These are phyloP conservation scores for Benincasa hispida DNA, from an alignment of 306 rosid species.

Conservation along the genomic window DNA sequence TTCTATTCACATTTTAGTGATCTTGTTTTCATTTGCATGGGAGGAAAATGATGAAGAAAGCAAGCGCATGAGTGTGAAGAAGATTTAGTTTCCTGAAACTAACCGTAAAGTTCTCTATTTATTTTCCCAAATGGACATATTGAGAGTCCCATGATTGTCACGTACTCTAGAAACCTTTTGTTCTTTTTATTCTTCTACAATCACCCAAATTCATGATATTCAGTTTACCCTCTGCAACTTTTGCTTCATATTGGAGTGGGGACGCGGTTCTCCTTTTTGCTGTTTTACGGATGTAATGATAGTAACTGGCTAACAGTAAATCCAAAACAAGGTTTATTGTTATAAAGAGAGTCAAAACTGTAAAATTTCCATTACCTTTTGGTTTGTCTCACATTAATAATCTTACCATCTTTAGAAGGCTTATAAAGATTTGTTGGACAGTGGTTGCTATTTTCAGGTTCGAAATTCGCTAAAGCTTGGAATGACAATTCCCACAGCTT, in stretches of 20 bases:
- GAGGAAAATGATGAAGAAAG: background rate
- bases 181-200: background rate
- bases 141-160: background rate
- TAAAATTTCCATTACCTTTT: background rate
- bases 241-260: background rate
- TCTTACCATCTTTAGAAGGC: background rate
- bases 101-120: background rate
- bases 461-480: slow-evolving; percentile 76
- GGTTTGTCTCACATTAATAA: background rate
- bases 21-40: background rate
- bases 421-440: slow-evolving; percentile 33
- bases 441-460: slow-evolving; percentile 94
- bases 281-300: background rate
- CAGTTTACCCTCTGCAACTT: background rate
- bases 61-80: background rate
- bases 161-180: too few species aligned
- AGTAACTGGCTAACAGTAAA: background rate
- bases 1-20: background rate
- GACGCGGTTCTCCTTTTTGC: background rate
- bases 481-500: slow-evolving; percentile 69
- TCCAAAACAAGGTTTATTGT: background rate
- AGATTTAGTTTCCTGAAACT: background rate
- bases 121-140: background rate
- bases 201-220: background rate
- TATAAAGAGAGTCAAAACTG: background rate